These are phyloP conservation scores for Sedum album DNA, from an alignment of 164 flowering plant species.

Conservation along the genomic window DNA sequence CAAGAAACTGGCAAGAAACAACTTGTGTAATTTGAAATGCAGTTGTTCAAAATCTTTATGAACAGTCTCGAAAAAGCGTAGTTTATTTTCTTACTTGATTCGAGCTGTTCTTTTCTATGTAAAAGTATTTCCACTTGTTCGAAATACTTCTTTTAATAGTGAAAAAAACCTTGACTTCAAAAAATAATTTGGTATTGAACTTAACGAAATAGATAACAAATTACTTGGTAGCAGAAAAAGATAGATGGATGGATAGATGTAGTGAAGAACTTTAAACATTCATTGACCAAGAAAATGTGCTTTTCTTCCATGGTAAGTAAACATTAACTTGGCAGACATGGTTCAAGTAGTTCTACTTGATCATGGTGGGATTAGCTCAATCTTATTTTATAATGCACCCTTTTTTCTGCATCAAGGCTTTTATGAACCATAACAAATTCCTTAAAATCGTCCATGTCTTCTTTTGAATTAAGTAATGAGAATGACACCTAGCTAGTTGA, in stretches of 20 bases:
- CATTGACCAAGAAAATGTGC: not conserved
- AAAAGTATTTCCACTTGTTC: not conserved
- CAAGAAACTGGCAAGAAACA: not conserved
- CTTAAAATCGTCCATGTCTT: not conserved
- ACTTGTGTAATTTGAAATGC: not conserved
- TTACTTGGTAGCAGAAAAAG: no score
- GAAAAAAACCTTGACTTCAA: no score
- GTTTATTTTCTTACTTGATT: not conserved
- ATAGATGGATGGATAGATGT: no score
- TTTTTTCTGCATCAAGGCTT: not conserved
- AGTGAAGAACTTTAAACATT: not conserved
- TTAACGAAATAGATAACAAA: no score
- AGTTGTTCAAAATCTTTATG: not conserved
- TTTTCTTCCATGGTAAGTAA: not conserved
- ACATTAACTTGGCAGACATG: not conserved
- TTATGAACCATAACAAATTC: not conserved
- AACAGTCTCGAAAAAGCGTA: not conserved
- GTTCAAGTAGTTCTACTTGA: not conserved
- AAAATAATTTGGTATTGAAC: no score
- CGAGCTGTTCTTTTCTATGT: not conserved
- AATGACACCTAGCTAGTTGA: slow-evolving; percentile 1
- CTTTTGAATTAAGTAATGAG: slow-evolving; percentile 1
- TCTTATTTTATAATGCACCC: not conserved
- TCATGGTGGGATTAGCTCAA: slow-evolving; percentile 1
- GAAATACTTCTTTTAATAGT: no score